phyloP scores from a whole-genome alignment of 805 yeast species.

The Saccharomyces eubayanus region DNA sequence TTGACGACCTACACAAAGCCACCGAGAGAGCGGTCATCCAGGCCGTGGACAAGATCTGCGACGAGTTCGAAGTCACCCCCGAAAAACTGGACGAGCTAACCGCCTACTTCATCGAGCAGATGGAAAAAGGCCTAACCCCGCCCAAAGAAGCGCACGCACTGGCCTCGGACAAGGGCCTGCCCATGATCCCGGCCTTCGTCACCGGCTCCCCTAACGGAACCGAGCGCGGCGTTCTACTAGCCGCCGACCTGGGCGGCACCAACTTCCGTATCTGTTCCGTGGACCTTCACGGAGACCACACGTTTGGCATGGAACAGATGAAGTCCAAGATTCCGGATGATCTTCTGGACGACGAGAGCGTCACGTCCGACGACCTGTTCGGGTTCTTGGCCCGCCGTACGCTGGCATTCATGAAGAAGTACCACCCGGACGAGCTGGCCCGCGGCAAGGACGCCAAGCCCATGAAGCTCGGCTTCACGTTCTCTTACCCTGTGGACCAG shows the following conservation, averaged over 20 bases:
- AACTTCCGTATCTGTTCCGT: slow-evolving; percentile 93
- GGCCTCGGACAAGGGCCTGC: slow-evolving; percentile 43
- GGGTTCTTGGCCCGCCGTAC: slow-evolving; percentile 66
- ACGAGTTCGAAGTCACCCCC: slow-evolving; percentile 22
- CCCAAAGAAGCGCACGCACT: slow-evolving; percentile 18
- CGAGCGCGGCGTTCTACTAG: slow-evolving; percentile 74
- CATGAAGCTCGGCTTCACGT: slow-evolving; percentile 83
- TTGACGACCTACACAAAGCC: slow-evolving; percentile 24
- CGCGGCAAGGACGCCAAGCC: slow-evolving; percentile 22
- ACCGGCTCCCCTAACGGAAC: slow-evolving; percentile 80
- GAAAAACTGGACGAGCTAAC: slow-evolving; percentile 29
- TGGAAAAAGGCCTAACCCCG: slow-evolving; percentile 48
- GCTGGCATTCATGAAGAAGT: slow-evolving; percentile 51
- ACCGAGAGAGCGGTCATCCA: slow-evolving; percentile 16
- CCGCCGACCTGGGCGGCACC: slow-evolving; percentile 95
- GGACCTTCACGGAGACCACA: slow-evolving; percentile 61
- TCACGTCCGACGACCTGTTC: slow-evolving; percentile 57
- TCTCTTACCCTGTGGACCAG: slow-evolving; percentile 88
- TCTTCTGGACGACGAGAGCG: slow-evolving; percentile 48
- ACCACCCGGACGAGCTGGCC: slow-evolving; percentile 43
- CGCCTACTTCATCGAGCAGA: slow-evolving; percentile 49
- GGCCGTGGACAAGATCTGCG: slow-evolving; percentile 23
- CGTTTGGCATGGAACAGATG: slow-evolving; percentile 64
- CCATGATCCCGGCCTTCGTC: slow-evolving; percentile 91
- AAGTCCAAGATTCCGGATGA: slow-evolving; percentile 75